Conservation (phyloP, 306 rosid species). For the Dalbergia cochinchinensis region DNA sequence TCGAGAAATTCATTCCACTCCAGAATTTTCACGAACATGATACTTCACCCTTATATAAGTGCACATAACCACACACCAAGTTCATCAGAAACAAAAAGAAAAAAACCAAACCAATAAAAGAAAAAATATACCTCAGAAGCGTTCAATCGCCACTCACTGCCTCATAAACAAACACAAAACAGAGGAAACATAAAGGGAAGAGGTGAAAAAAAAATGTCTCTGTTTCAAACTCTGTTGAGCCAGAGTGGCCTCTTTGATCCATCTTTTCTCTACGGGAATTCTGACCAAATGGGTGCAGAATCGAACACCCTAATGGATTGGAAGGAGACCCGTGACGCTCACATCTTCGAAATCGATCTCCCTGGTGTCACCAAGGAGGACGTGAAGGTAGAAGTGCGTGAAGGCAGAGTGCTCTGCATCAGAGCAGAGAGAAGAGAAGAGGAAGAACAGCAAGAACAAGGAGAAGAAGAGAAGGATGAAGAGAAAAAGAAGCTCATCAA, state of each 20-base stretch:
- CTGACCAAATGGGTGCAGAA: conserved; percentile 7
- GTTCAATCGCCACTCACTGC: neutral
- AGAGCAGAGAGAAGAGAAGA: conserved; percentile 55
- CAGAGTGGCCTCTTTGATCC: conserved; percentile 41
- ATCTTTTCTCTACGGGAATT: conserved; percentile 28
- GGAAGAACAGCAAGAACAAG: conserved; percentile 13
- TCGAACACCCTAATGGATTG: conserved; percentile 59
- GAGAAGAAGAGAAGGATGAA: conserved; percentile 29
- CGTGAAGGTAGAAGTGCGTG: conserved; percentile 61
- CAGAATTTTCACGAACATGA: conserved; percentile 53
- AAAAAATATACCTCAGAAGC: neutral
- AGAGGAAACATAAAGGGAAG: neutral
- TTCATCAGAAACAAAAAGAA: neutral
- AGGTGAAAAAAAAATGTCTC: conserved; percentile 45
- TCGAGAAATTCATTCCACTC: neutral
- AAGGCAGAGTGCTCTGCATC: conserved; percentile 53
- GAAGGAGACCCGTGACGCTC: conserved; percentile 60
- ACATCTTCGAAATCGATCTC: conserved; percentile 64
- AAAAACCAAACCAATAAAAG: no score
- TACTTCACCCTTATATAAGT: conserved; percentile 26
- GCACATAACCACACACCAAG: neutral
- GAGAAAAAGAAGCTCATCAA: conserved; percentile 46
- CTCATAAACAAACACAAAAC: neutral
- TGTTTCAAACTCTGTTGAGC: conserved; percentile 33
- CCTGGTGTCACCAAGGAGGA: conserved; percentile 66